Evolutionary conservation across 2,329 filamentous ascomycete genomes (phyloP), one percentile per base, ranked within the genome.

Genomic region (Nannizziopsis barbatae): DNA sequence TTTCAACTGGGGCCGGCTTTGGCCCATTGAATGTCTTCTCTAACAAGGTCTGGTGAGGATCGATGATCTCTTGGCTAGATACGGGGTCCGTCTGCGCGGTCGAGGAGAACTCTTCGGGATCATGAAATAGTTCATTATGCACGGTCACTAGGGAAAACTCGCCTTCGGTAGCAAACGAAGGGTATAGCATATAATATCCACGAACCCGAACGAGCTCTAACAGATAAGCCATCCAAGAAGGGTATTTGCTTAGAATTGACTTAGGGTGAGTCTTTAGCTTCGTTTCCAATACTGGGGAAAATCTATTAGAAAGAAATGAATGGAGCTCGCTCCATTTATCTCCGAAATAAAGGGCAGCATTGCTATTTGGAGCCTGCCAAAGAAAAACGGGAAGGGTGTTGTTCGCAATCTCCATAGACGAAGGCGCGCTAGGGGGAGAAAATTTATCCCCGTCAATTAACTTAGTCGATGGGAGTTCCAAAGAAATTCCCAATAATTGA

Each of bases 281-380:
- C 17, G 2, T 55, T 51, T 17, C 53, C 38, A 18, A 43, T 50
- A 46, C 42, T 18, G 57, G 59, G 11, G 62, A 55, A 8, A 89
- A 68, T 5, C 81, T 71, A 42, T 76, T 74, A 9, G 83, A 77
- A 1, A 93, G 75, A 57, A 93, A 92, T 9, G 80, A 76, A 61
- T 95, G 88, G 8, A 95, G 75, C 56, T 94, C 86, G 10, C 77
- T 70, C 92, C 92, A 98, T 60, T 83, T 88, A 42, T 87, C 79
- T 38, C 89, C 88, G 49, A 92, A 80, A 61, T 90, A 83, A 8
- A 98, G 72, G 9, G 81, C 78, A 0, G 90, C 89, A 54, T 92
- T 84, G 59, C 83, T 86, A 55, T 81, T 84, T 4, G 90, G 89
- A 1, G 81, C 79, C 65, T 95, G 84, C 82, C 88, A 95, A 7